phyloP scores from a whole-genome alignment of 2,329 filamentous ascomycete genomes.

The Pestalotiopsis sp. region DNA sequence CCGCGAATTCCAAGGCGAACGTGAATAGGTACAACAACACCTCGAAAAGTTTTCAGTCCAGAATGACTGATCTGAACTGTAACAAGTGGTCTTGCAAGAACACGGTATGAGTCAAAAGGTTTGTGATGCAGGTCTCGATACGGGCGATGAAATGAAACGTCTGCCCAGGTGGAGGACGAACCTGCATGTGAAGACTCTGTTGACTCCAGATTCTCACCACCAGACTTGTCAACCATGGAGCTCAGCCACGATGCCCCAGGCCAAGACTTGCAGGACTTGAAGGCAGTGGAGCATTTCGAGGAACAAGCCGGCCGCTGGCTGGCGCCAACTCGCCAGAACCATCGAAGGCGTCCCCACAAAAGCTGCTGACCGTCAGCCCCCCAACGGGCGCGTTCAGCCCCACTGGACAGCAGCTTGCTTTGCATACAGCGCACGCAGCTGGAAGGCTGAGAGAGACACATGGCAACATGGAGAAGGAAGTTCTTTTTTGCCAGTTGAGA shows the following conservation, averaged over 20 bases:
- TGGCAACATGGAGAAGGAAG: background rate
- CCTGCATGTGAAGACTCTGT: too few species aligned
- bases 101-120: too few species aligned
- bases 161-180: too few species aligned
- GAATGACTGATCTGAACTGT: too few species aligned
- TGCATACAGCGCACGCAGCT: background rate
- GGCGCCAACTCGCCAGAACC: background rate
- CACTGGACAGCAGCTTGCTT: background rate
- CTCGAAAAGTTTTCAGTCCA: too few species aligned
- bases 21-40: background rate
- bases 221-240: too few species aligned
- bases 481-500: background rate
- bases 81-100: too few species aligned
- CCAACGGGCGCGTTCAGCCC: background rate
- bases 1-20: background rate
- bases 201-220: too few species aligned
- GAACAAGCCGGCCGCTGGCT: background rate
- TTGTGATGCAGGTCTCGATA: too few species aligned
- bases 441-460: background rate
- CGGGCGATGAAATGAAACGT: too few species aligned
- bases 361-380: background rate
- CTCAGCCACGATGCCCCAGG: constrained; percentile 4
- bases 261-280: background rate
- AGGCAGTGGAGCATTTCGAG: background rate
- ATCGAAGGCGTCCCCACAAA: background rate